phyloP scores from a whole-genome alignment of 75 land plant genomes.

The Adiantum capillusveneris region DNA sequence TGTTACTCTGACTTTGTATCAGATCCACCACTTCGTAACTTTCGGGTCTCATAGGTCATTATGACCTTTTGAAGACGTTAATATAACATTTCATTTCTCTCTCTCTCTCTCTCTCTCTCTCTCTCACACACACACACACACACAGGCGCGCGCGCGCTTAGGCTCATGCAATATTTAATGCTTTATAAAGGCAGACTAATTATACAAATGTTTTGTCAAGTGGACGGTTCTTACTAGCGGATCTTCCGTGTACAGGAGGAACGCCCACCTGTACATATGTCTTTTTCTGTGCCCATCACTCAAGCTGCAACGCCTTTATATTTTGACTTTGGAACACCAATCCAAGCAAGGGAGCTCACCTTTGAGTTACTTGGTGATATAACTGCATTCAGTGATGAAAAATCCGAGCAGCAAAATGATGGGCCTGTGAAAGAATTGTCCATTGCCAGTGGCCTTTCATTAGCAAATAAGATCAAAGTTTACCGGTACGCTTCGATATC shows the following conservation, averaged over 20 bases:
- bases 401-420: conserved; percentile 46
- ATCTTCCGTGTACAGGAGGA: conserved; percentile 47
- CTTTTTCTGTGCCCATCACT: conserved; percentile 66
- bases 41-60: too few species aligned
- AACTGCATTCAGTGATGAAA: conserved; percentile 72
- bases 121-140: neutral
- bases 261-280: conserved; percentile 45
- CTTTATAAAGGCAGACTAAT: too few species aligned
- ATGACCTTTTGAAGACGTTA: too few species aligned
- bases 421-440: conserved; percentile 23
- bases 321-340: conserved; percentile 68
- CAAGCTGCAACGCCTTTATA: conserved; percentile 61
- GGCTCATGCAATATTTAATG: too few species aligned
- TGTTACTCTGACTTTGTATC: too few species aligned
- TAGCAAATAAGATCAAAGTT: conserved; percentile 65
- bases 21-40: too few species aligned
- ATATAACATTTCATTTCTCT: too few species aligned
- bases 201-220: too few species aligned
- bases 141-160: too few species aligned
- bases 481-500: conserved; percentile 77
- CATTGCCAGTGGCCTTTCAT: conserved; percentile 61
- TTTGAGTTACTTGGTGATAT: conserved; percentile 82
- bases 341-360: conserved; percentile 41
- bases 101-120: too few species aligned
- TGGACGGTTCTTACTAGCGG: too few species aligned